phyloP scores from a whole-genome alignment of 176 grass and related monocot species.

The Puccinellia tenuiflora region DNA sequence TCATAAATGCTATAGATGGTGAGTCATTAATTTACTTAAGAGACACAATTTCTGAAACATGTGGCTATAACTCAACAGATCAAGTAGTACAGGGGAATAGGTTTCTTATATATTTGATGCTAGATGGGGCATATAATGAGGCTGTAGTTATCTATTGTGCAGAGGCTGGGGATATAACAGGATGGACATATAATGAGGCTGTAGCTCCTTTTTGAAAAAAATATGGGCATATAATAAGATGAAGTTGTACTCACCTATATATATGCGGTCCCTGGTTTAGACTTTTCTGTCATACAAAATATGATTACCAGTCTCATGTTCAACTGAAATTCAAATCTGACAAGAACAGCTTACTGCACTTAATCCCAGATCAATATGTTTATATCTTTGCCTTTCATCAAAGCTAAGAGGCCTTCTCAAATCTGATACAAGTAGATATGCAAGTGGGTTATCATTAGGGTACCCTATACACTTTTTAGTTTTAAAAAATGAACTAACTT shows the following conservation, averaged over 20 bases:
- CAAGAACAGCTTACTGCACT: neutral
- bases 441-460: no score
- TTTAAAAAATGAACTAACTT: no score
- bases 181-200: neutral
- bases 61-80: neutral
- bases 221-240: neutral
- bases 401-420: neutral
- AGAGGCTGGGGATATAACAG: neutral
- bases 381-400: neutral
- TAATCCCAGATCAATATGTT: neutral
- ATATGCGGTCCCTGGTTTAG: neutral
- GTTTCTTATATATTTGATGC: neutral
- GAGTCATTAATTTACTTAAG: neutral
- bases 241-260: neutral
- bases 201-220: neutral
- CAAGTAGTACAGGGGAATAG: neutral
- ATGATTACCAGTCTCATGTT: neutral
- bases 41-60: neutral
- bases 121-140: neutral
- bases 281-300: neutral
- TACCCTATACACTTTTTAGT: no score
- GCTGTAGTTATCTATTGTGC: neutral
- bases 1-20: neutral
- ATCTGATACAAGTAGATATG: neutral
- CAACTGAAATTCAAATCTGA: neutral